Evolutionary conservation across 768 basidiomycete genomes (phyloP).

Genomic region (Termitomyces heimii): DNA sequence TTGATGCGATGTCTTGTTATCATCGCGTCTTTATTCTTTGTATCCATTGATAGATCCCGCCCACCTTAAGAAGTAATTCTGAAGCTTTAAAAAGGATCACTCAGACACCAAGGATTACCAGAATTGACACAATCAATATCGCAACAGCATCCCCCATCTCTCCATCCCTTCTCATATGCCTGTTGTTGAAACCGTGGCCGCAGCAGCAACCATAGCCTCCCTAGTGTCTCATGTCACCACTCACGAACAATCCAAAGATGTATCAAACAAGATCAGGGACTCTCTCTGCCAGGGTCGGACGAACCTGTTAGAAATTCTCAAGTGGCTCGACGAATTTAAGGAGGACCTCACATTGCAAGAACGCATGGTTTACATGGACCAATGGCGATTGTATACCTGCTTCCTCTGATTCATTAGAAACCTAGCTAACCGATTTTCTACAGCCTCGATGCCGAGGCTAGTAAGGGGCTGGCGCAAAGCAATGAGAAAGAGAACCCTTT

Average conservation of each 20-base stretch:
- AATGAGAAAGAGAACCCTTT: background rate
- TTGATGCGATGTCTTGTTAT: no score
- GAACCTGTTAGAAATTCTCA: background rate
- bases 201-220: background rate
- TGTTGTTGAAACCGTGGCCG: background rate
- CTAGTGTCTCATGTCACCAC: background rate
- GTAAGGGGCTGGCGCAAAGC: background rate
- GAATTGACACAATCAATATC: background rate
- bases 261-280: background rate
- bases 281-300: background rate
- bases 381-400: background rate
- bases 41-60: background rate
- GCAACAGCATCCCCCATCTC: background rate
- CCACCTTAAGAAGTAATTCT: no score
- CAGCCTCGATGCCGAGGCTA: background rate
- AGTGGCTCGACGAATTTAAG: background rate
- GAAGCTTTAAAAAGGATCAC: background rate
- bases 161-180: background rate
- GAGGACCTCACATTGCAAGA: background rate
- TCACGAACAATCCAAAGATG: background rate
- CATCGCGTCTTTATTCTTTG: background rate
- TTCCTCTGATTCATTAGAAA: background rate
- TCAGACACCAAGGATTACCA: background rate
- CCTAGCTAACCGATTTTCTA: background rate
- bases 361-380: background rate